A percentile compares a stretch with the other conserved stretches of the same genome.
phyloP scores from a whole-genome alignment of 108 stramenopile genomes.

The Nitzschia sp. region DNA sequence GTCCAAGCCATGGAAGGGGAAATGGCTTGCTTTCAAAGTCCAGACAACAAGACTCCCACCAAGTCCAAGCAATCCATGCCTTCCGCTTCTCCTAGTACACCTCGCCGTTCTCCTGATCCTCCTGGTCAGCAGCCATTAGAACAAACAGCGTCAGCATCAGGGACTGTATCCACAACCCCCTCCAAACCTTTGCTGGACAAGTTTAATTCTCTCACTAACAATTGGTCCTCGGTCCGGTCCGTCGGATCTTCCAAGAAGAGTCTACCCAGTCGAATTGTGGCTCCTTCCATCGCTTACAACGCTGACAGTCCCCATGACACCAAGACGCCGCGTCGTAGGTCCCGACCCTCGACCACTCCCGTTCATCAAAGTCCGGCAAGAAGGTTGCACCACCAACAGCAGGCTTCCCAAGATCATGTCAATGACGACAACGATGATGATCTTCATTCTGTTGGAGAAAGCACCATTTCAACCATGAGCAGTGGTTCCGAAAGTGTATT shows the following conservation, averaged over 20 bases:
- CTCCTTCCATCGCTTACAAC: not conserved
- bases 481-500: slow-evolving; percentile 30
- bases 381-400: not conserved
- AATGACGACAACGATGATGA: not conserved
- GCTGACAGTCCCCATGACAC: not conserved
- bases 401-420: not conserved
- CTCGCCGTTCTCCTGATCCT: no score
- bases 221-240: not conserved
- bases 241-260: slow-evolving; percentile 7
- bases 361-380: not conserved
- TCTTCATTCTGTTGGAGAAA: slow-evolving; percentile 14
- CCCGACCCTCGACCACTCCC: not conserved
- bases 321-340: slow-evolving; percentile 1
- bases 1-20: not conserved
- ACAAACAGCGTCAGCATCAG: not conserved
- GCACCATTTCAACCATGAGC: slow-evolving; percentile 28
- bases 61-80: no score
- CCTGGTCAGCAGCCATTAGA: no score
- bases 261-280: not conserved
- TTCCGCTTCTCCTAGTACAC: no score
- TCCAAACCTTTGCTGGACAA: slow-evolving; percentile 9
- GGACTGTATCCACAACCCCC: not conserved
- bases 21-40: no score
- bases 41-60: no score
- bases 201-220: slow-evolving; percentile 13